These are phyloP conservation scores for Toxoplasma gondii DNA, from an alignment of 169 alveolate species.

Conservation along the genomic window DNA sequence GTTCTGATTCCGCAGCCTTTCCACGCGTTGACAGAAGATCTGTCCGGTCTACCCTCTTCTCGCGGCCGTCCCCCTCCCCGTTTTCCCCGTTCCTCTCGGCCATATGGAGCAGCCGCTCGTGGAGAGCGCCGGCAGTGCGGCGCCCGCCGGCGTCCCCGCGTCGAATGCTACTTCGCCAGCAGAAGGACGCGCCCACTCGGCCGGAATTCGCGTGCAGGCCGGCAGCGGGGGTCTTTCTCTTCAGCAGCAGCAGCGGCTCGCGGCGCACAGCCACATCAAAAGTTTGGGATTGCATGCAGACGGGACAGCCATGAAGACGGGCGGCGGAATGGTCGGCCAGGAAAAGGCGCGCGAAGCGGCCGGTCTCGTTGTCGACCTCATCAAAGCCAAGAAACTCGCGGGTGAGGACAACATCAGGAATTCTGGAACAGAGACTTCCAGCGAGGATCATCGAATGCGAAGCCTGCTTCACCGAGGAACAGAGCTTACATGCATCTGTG, in stretches of 20 bases:
- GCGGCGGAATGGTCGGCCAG: constrained; percentile 97
- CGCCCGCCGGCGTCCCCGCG: background rate
- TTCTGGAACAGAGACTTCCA: background rate
- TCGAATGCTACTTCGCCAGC: background rate
- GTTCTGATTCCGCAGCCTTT: no score
- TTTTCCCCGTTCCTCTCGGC: background rate
- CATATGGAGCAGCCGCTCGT: background rate
- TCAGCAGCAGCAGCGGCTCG: constrained; percentile 84
- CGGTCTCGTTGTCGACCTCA: constrained; percentile 96
- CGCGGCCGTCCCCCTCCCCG: background rate
- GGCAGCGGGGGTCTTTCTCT: background rate
- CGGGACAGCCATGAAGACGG: constrained; percentile 85
- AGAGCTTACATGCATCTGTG: background rate
- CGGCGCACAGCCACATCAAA: constrained; percentile 98
- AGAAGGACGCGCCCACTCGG: background rate
- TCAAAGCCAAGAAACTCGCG: constrained; percentile 95
- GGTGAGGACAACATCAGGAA: constrained; percentile 47
- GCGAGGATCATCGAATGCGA: no score
- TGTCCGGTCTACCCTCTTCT: background rate
- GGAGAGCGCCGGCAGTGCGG: background rate
- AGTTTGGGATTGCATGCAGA: constrained; percentile 98
- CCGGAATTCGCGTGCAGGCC: background rate
- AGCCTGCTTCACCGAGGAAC: background rate
- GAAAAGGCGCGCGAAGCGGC: constrained; percentile 99
- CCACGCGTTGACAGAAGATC: no score